phyloP scores from a whole-genome alignment of 2,329 filamentous ascomycete species.

The Orbilia oligospora region DNA sequence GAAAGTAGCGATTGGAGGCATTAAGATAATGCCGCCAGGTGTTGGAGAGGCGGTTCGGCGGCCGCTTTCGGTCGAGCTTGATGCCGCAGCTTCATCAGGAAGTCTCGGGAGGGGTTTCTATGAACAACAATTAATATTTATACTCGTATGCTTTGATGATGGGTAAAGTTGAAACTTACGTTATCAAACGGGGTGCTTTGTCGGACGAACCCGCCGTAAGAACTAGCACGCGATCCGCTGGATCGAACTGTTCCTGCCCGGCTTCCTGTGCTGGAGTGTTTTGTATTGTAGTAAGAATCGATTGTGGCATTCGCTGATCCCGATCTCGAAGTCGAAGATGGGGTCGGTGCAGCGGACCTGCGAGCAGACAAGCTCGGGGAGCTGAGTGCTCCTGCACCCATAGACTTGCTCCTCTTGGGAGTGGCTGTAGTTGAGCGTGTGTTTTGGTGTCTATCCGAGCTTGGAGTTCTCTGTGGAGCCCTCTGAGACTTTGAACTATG shows the following conservation, averaged over 20 bases:
- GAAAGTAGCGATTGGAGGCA: slow-evolving; percentile 53
- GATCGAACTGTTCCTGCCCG: slow-evolving; percentile 44
- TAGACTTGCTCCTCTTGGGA: slow-evolving; percentile 53
- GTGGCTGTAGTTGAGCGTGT: slow-evolving; percentile 22
- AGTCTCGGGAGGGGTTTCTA: slow-evolving; percentile 58
- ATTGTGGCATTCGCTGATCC: slow-evolving; percentile 33
- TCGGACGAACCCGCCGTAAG: slow-evolving; percentile 36
- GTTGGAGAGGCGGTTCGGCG: not conserved
- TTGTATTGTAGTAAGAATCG: slow-evolving; percentile 50
- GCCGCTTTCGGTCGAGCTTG: slow-evolving; percentile 16
- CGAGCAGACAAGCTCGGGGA: slow-evolving; percentile 28
- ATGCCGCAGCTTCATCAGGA: slow-evolving; percentile 35
- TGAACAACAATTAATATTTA: slow-evolving; percentile 13
- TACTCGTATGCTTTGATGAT: not conserved
- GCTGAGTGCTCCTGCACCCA: slow-evolving; percentile 24
- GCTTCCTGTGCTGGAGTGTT: slow-evolving; percentile 52
- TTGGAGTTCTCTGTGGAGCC: slow-evolving; percentile 47
- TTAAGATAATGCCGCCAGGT: slow-evolving; percentile 6
- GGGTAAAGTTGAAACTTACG: slow-evolving; percentile 24
- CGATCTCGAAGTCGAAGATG: slow-evolving; percentile 23
- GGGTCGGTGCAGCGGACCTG: slow-evolving; percentile 31
- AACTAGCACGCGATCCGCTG: slow-evolving; percentile 35
- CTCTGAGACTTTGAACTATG: slow-evolving; percentile 47
- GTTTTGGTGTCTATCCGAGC: slow-evolving; percentile 23
- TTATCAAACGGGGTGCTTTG: slow-evolving; percentile 60